Evolutionary conservation across 2,329 filamentous ascomycete genomes (phyloP), one percentile per base, ranked within the genome.

Genomic region (Cercospora sesami): DNA sequence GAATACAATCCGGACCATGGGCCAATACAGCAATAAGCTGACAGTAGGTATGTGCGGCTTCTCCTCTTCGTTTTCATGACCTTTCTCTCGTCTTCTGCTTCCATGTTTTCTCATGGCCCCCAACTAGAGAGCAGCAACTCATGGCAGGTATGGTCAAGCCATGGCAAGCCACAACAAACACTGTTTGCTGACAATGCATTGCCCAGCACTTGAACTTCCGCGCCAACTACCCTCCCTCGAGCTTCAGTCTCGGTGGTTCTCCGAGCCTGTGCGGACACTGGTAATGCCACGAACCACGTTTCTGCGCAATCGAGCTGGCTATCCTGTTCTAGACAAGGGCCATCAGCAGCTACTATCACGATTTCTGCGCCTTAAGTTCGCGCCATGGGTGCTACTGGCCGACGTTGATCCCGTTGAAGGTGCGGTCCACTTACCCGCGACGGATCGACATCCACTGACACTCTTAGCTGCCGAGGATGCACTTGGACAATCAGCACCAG

Each of bases 1-100:
- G 95, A 90, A 99, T 78, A 85, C 90, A 23, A 91, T 99, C 75
- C 87, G 95, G 63, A 90, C 89, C 63, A 84, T 93, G 66, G 97
- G 93, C 86, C 91, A 90, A 81, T 98, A 99, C 80, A 90, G 90
- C 79, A 81, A 86, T 66, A 88, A 93, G 78, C 84, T 99, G 42
- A 90, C 89, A 75, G 88, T 97, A 80, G 92, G 94, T 97, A 90
- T 83, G 92, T 73, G 23, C 23, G 18, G 53, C 21, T 39, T 21
- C 63, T 16, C 31, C 42, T 21, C 55, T 58, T 55, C 23, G 33
- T 61, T 55, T 61, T 57, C 63, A 36, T 64, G 18, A 60, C 26
- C 14, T 61, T 21, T 60, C n/a, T 39, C 36, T 60, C 62, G 55
- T 42, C 59, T 36, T 58, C 5, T 60, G 28, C 39, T 63, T 23